Evolutionary conservation across 164 flowering plant species (phyloP).

Genomic region (Nymphaea thermarum): DNA sequence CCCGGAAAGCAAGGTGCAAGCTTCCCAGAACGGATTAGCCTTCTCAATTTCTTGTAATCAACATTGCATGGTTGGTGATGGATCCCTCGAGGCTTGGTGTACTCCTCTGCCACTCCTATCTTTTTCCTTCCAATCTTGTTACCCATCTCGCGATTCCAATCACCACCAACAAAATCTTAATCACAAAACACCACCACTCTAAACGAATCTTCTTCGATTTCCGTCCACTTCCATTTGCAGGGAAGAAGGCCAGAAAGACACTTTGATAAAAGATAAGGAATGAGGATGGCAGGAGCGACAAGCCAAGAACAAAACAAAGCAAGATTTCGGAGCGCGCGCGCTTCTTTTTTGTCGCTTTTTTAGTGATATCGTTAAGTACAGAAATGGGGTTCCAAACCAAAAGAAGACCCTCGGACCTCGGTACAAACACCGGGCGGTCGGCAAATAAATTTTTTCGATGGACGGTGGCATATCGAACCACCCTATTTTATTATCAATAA

Average conservation of each 20-base stretch:
- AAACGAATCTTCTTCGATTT: constrained; percentile 10
- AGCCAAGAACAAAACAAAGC: neutral
- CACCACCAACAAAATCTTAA: neutral
- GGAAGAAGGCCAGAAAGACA: neutral
- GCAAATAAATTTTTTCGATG: no score
- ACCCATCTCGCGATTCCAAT: constrained; percentile 12
- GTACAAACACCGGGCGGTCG: no score
- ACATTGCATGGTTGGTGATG: constrained; percentile 10
- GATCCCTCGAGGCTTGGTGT: constrained; percentile 20
- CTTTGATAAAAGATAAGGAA: no score
- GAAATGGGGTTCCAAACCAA: no score
- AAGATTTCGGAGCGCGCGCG: neutral
- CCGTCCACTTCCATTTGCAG: constrained; percentile 6
- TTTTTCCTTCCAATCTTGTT: constrained; percentile 12
- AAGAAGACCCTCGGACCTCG: no score
- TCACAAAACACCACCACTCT: neutral
- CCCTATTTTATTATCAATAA: no score
- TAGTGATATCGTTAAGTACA: no score
- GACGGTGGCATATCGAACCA: no score
- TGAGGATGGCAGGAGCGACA: neutral
- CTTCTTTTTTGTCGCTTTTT: no score
- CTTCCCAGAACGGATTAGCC: constrained; percentile 16
- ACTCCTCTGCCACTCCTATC: constrained; percentile 19
- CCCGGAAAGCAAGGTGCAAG: constrained; percentile 30
- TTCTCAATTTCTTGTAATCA: constrained; percentile 24